Base-by-base conservation (phyloP, 768 basidiomycete species). In the Clavaria fumosa region DNA sequence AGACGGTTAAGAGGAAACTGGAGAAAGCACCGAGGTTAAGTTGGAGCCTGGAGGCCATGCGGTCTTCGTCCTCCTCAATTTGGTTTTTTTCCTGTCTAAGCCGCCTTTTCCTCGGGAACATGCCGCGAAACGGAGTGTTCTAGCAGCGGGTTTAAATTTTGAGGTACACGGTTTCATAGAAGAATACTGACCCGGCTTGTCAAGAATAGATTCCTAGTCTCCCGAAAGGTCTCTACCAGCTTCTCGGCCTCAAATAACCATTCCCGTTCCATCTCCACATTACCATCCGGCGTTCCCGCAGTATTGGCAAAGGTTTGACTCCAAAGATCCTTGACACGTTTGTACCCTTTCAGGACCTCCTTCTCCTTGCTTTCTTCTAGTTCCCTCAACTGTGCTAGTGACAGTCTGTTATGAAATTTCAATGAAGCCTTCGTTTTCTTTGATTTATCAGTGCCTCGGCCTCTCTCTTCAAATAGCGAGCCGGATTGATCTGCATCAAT, bases 161-260 rank as follows among this genome's bases (percentile, higher is more conserved):
- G 7, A 18, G 3, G 12, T 33, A 11, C 20, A 7, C 42, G 35
- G 5, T 0, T 23, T 26, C 34, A 30, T 26, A 33, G 17, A 30
- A n/a, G 28, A 39, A 19, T 15, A 57, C 74, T 47, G 42, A 89
- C 89, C 47, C 78, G 60, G 20, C 77, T 77, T 2, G 78, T 75
- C 47, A 79, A 65, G 51, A 93, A 99, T 44, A 96, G 52, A 43
- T 76, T 72, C 43, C 78, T 69, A 1, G 90, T 90, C 59, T 89
- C 79, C 37, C 93, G 63, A 58, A 90, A 96, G 53, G 72, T 77
- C 43, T 95, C 90, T 3, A 95, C 69, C 32, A 99, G 62, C 47
- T 73, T 79, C 51, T 86, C 84, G 0, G 88, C 86, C 47, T 86
- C 77, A 20, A 78, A 51, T 45, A 93, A 59, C 82, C 90, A 96